These are phyloP conservation scores for Taiozyma sp. DNA, from an alignment of 1,139 yeast species.

Conservation along the genomic window DNA sequence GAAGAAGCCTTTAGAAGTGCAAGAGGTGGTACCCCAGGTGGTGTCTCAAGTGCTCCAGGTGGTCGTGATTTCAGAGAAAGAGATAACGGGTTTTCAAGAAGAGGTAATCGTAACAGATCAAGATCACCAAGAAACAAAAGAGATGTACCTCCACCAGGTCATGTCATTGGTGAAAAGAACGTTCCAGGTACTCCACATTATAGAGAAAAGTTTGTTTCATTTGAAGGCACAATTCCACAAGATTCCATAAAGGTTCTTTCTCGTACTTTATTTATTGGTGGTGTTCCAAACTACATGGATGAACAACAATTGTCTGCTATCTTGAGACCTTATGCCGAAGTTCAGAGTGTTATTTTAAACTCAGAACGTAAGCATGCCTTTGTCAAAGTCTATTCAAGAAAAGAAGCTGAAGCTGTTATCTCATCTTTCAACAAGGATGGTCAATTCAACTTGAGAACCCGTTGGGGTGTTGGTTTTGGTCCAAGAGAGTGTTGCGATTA, in stretches of 20 bases:
- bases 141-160: conserved; percentile 26
- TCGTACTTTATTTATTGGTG: conserved; percentile 91
- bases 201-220: conserved; percentile 64
- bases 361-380: conserved; percentile 92
- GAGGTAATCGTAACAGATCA: conserved; percentile 21
- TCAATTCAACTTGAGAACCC: conserved; percentile 61
- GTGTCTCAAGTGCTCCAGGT: conserved; percentile 7
- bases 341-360: conserved; percentile 84
- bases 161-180: conserved; percentile 50
- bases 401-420: conserved; percentile 81
- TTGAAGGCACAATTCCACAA: conserved; percentile 67
- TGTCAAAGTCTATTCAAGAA: conserved; percentile 92
- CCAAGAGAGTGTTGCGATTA: conserved; percentile 98
- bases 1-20: conserved; percentile 23
- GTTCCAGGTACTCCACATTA: conserved; percentile 66
- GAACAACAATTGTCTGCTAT: conserved; percentile 63
- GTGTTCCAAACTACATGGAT: conserved; percentile 79
- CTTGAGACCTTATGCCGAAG: conserved; percentile 87
- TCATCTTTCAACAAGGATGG: conserved; percentile 50
- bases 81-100: conserved; percentile 10
- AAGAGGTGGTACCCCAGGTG: conserved; percentile 13
- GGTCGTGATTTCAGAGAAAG: conserved; percentile 22
- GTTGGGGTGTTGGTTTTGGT: conserved; percentile 99
- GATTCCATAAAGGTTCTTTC: conserved; percentile 81
- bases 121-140: conserved; percentile 23